Evolutionary conservation across 2,329 filamentous ascomycete genomes (phyloP).

Genomic region (Talaromyces sp.): DNA sequence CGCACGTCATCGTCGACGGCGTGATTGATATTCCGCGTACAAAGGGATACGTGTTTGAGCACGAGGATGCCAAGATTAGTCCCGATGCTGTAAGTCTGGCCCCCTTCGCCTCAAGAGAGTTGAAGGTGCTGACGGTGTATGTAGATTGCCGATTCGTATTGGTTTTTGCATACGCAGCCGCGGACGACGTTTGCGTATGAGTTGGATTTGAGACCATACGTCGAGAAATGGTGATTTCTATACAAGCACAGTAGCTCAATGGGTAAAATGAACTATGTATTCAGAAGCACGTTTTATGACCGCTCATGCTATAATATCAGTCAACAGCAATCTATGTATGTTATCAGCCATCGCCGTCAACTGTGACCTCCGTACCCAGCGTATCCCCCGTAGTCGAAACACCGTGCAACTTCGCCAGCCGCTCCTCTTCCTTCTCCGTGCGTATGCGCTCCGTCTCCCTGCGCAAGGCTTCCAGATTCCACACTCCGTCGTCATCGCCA

Average conservation of each 20-base stretch:
- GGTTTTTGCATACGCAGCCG: constrained; percentile 77
- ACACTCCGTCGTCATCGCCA: constrained; percentile 55
- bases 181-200: constrained; percentile 76
- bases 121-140: constrained; percentile 32
- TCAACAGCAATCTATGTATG: neutral
- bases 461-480: constrained; percentile 79
- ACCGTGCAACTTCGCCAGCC: constrained; percentile 43
- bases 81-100: constrained; percentile 63
- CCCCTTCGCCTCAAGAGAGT: neutral
- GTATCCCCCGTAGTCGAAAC: constrained; percentile 5
- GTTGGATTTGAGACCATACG: constrained; percentile 71
- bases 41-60: constrained; percentile 56
- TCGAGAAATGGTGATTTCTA: constrained; percentile 71
- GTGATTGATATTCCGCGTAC: constrained; percentile 76
- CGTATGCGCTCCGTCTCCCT: constrained; percentile 76
- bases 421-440: constrained; percentile 73
- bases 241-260: neutral
- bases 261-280: constrained; percentile 7
- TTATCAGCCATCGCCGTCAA: constrained; percentile 13
- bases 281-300: neutral
- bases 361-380: constrained; percentile 4
- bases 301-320: neutral
- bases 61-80: constrained; percentile 64
- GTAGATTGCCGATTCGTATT: constrained; percentile 82
- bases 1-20: constrained; percentile 78